Evolutionary conservation across 192 early-diverging fungal genomes (phyloP).

Genomic region (Tieghemiomyces parasiticus): DNA sequence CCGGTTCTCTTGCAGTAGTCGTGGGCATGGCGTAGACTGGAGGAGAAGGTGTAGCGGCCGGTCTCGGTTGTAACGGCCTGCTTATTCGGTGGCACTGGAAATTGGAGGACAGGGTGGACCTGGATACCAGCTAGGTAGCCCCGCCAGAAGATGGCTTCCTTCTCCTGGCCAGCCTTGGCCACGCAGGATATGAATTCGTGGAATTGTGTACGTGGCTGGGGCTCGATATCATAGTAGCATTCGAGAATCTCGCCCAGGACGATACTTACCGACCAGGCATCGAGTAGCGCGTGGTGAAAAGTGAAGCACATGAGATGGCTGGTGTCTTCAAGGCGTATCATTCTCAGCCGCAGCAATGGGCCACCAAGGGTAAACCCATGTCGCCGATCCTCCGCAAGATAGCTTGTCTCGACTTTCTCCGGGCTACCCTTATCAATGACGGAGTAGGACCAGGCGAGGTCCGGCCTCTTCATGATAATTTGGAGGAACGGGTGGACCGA

Average conservation of each 20-base stretch:
- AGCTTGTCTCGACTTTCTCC: background rate
- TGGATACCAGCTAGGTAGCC: background rate
- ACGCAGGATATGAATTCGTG: background rate
- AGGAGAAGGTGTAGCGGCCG: background rate
- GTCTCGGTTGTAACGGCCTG: background rate
- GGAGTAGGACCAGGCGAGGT: too few species aligned
- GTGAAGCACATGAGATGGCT: background rate
- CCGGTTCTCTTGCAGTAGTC: background rate
- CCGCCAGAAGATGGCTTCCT: background rate
- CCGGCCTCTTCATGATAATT: background rate
- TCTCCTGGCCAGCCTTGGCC: background rate
- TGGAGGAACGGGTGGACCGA: background rate
- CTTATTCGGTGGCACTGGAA: background rate
- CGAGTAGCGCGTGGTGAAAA: background rate
- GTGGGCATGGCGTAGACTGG: background rate
- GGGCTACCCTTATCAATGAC: too few species aligned
- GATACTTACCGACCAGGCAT: background rate
- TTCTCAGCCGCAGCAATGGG: background rate
- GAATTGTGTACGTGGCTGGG: background rate
- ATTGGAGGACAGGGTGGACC: background rate
- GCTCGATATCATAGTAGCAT: background rate
- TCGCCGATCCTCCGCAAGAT: background rate
- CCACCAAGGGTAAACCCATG: background rate
- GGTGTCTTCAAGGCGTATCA: background rate
- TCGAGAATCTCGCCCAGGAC: background rate